Evolutionary conservation across 2,329 filamentous ascomycete genomes (phyloP).

Genomic region (Talaromyces atroroseus): DNA sequence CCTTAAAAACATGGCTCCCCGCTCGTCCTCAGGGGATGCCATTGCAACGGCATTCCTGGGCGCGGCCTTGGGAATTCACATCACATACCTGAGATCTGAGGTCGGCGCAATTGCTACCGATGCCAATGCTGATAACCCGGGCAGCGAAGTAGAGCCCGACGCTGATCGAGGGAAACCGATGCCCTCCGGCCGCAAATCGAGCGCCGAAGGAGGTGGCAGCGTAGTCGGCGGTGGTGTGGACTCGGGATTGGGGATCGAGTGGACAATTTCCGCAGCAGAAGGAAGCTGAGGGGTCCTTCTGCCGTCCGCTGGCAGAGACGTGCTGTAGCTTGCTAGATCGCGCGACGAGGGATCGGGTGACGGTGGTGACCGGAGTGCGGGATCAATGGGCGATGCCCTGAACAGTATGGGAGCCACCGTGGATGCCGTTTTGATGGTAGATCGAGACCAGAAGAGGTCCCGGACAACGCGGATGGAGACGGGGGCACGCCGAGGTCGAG

Average conservation of each 20-base stretch:
- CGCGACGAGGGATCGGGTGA: slow-evolving; percentile 35
- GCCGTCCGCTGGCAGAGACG: slow-evolving; percentile 41
- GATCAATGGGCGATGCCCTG: slow-evolving; percentile 54
- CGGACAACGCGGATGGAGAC: slow-evolving; percentile 19
- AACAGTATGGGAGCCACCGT: slow-evolving; percentile 56
- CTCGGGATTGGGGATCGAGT: slow-evolving; percentile 50
- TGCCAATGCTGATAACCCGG: slow-evolving; percentile 56
- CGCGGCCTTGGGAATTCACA: neutral
- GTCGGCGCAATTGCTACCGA: slow-evolving; percentile 51
- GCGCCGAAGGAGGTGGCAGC: slow-evolving; percentile 25
- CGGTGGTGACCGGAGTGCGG: slow-evolving; percentile 42
- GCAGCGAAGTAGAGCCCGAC: slow-evolving; percentile 43
- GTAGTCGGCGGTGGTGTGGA: slow-evolving; percentile 43
- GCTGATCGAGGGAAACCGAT: slow-evolving; percentile 20
- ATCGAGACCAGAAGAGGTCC: slow-evolving; percentile 28
- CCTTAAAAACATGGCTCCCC: slow-evolving; percentile 11
- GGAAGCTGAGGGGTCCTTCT: slow-evolving; percentile 45
- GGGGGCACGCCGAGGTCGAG: neutral
- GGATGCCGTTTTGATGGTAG: slow-evolving; percentile 48
- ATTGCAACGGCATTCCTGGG: slow-evolving; percentile 8
- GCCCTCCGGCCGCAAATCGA: slow-evolving; percentile 25
- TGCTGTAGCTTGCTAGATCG: slow-evolving; percentile 32
- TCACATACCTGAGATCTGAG: slow-evolving; percentile 47
- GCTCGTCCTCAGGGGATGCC: neutral
- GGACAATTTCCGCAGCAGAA: slow-evolving; percentile 39